Evolutionary conservation across 1,139 yeast genomes (phyloP), one percentile per base, ranked within the genome.

Genomic region (Hyphopichia khmerensis): DNA sequence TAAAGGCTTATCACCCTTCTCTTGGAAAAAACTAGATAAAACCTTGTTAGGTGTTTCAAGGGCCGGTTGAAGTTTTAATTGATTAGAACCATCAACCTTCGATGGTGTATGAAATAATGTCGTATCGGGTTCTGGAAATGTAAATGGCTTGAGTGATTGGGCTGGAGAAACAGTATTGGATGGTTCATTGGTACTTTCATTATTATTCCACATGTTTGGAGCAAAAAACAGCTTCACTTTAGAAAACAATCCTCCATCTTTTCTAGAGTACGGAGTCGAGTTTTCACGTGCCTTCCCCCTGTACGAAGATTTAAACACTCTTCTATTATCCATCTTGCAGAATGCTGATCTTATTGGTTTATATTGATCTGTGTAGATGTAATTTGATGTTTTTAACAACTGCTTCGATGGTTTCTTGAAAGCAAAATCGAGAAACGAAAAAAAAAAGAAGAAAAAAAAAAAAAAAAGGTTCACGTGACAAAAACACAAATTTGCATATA

Each of bases 1-100:
- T 46, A 90, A 68, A 9, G 95, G 91, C 15, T 67, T 66, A 46
- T 82, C 79, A n/a, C 96, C 96, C 57, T 87, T 89, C 33, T 69
- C 70, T 30, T 75, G 75, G 61, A 90, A 90, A 57, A 90, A 90
- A 34, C 75, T 80, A 6, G 91, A 84, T 43, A 90, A 68, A 24
- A 80, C 74, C 41, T 78, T 81, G 59, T 83, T 85, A 8, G 69
- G 55, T n/a, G 64, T 53, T 36, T 42, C 47, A 30, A 35, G 41
- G 2, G 35, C 19, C n/a, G 35, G 40, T 31, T 37, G 40, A 13
- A 31, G 19, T 15, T 37, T 33, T 16, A 35, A 30, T 17, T 32
- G 34, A 32, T 16, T 6, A 4, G n/a, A 3, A 2, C 27, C 31
- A 6, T 11, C 29, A 11, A 33, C 23, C 16, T 42, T 38, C 13